A percentile compares a stretch with the other conserved stretches of the same genome.
Conservation (phyloP, 306 rosid species). For the Inga leiocalycina region DNA sequence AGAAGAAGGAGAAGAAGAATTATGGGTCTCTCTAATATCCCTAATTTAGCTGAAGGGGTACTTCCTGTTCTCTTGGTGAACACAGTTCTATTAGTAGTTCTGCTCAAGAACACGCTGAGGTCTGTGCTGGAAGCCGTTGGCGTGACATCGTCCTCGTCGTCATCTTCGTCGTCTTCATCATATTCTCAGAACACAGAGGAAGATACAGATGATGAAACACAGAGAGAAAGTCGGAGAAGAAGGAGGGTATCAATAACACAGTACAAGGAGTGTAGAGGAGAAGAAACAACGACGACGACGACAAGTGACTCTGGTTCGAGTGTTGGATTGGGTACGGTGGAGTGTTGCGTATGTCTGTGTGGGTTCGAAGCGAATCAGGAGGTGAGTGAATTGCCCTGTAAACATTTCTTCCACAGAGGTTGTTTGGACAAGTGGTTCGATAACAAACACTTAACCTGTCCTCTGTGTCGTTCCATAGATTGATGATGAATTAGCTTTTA, state of each 20-base stretch:
- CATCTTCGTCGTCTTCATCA: background rate
- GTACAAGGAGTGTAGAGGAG: constrained; percentile 36
- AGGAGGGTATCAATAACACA: constrained; percentile 52
- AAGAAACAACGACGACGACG: background rate
- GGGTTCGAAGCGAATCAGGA: constrained; percentile 72
- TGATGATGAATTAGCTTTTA: constrained; percentile 8
- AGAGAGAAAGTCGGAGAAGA: background rate
- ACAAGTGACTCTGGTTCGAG: background rate
- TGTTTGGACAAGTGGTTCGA: constrained; percentile 82
- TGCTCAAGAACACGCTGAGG: constrained; percentile 67
- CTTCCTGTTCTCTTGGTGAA: constrained; percentile 65
- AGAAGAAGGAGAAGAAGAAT: background rate
- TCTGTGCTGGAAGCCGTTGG: constrained; percentile 56
- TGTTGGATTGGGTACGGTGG: background rate
- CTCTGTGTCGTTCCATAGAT: constrained; percentile 75
- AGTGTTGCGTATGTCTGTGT: constrained; percentile 80
- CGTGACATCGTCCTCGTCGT: background rate
- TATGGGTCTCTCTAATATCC: constrained; percentile 83
- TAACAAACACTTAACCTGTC: constrained; percentile 63
- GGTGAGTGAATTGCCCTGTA: constrained; percentile 79
- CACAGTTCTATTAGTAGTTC: constrained; percentile 56
- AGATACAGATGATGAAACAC: constrained; percentile 23
- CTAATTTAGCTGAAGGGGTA: constrained; percentile 59
- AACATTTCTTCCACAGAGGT: constrained; percentile 76
- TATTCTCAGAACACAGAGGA: constrained; percentile 37